These are phyloP conservation scores for Pugionium dolabratum DNA, from an alignment of 345 rosid genomes.

Conservation along the genomic window DNA sequence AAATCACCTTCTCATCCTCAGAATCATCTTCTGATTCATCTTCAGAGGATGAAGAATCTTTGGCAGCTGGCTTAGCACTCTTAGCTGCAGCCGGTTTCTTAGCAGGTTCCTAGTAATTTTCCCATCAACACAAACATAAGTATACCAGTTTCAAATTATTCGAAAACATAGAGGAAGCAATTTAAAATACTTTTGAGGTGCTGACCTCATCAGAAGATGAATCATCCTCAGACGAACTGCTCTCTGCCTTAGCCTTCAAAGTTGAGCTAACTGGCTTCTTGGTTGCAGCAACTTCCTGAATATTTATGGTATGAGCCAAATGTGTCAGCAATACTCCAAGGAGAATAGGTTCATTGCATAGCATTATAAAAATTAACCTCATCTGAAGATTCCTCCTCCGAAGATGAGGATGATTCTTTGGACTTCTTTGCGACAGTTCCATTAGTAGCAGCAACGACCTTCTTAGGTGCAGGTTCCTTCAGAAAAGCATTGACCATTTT, in stretches of 20 bases:
- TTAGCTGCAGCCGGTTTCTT: slow-evolving; percentile 33
- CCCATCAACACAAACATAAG: background rate
- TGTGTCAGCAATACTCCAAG: background rate
- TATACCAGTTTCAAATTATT: no score
- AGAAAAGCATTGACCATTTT: background rate
- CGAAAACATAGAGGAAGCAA: background rate
- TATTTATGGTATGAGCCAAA: background rate
- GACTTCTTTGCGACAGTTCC: slow-evolving; percentile 47
- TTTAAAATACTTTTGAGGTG: background rate
- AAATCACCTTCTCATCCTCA: slow-evolving; percentile 18
- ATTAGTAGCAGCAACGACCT: slow-evolving; percentile 46
- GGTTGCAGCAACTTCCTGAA: slow-evolving; percentile 23
- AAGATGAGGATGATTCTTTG: slow-evolving; percentile 47
- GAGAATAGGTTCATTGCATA: background rate
- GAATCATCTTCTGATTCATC: slow-evolving; percentile 28
- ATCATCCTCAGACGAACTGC: slow-evolving; percentile 45
- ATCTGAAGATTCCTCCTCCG: slow-evolving; percentile 53
- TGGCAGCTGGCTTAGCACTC: slow-evolving; percentile 35
- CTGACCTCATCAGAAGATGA: slow-evolving; percentile 41
- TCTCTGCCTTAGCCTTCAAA: slow-evolving; percentile 34
- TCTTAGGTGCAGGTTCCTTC: slow-evolving; percentile 49
- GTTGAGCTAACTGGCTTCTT: slow-evolving; percentile 45
- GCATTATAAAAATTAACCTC: slow-evolving; percentile 23
- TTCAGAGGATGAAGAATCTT: slow-evolving; percentile 39
- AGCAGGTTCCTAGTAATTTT: slow-evolving; percentile 34